A percentile compares a stretch with the other conserved stretches of the same genome.
These are phyloP conservation scores for Thymus quinquecostatus DNA, from an alignment of 257 asterid species.

Conservation along the genomic window DNA sequence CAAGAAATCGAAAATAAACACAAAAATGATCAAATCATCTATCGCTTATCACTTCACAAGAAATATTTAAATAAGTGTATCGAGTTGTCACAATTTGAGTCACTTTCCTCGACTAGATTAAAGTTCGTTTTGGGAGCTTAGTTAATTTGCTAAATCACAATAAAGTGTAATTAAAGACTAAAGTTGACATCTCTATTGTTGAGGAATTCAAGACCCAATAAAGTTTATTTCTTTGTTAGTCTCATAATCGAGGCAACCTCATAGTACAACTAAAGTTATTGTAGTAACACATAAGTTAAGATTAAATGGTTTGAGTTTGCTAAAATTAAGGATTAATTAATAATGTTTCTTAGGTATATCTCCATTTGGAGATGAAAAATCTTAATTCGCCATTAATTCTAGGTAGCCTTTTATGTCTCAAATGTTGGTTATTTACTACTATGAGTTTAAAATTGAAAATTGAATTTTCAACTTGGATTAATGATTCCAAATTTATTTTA, in stretches of 20 bases:
- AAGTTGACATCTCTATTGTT: conserved; percentile 15
- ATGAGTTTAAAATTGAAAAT: no score
- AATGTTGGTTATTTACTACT: neutral
- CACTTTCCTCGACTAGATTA: no score
- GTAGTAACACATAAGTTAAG: no score
- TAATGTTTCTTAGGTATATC: neutral
- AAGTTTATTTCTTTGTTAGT: neutral
- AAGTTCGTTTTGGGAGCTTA: no score
- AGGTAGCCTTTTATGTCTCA: conserved; percentile 15
- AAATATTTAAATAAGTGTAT: no score
- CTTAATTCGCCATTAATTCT: neutral
- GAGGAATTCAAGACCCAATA: conserved; percentile 20
- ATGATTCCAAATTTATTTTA: no score
- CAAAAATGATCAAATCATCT: no score
- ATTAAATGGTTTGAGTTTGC: neutral
- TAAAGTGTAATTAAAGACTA: neutral
- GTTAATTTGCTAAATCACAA: no score
- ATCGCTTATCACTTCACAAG: no score
- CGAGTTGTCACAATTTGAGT: no score
- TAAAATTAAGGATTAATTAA: neutral
- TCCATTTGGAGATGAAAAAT: neutral
- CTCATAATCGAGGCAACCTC: neutral
- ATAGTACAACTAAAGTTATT: neutral
- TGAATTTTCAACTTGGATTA: no score
- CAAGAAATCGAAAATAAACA: no score